Evolutionary conservation across 176 grass and related monocot species (phyloP).

Genomic region (Cymbopogon citratus): DNA sequence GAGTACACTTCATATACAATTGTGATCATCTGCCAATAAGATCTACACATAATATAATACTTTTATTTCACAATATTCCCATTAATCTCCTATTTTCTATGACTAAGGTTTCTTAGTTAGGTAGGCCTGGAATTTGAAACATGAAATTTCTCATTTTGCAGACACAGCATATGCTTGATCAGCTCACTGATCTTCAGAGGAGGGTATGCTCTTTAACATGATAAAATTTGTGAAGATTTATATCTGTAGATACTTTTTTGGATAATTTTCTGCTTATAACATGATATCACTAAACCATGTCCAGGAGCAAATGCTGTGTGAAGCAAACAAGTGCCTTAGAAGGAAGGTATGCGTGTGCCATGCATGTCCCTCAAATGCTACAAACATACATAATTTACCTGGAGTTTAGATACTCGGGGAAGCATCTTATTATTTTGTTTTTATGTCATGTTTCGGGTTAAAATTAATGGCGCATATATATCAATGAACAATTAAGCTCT

Average conservation of each 20-base stretch:
- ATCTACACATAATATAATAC: not conserved
- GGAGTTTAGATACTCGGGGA: not conserved
- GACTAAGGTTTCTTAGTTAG: not conserved
- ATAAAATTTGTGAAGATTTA: not conserved
- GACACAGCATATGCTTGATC: conserved; percentile 79
- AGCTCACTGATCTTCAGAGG: conserved; percentile 71
- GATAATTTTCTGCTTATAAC: not conserved
- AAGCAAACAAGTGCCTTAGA: conserved; percentile 75
- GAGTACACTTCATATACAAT: not conserved
- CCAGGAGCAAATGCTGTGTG: conserved; percentile 73
- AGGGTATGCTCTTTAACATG: conserved; percentile 38
- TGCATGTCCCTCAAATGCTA: not conserved
- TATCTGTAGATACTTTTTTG: not conserved
- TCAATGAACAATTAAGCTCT: not conserved
- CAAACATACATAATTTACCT: not conserved
- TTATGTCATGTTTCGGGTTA: not conserved
- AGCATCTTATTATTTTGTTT: not conserved
- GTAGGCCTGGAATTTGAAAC: not conserved
- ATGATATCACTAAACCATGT: conserved; percentile 13
- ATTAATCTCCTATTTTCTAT: not conserved
- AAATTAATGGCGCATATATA: not conserved
- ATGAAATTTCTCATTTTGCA: too few species aligned
- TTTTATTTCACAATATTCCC: not conserved
- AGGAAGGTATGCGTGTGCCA: conserved; percentile 54
- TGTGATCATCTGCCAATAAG: not conserved